phyloP scores from a whole-genome alignment of 805 yeast species.

The Babjeviella inositovora region DNA sequence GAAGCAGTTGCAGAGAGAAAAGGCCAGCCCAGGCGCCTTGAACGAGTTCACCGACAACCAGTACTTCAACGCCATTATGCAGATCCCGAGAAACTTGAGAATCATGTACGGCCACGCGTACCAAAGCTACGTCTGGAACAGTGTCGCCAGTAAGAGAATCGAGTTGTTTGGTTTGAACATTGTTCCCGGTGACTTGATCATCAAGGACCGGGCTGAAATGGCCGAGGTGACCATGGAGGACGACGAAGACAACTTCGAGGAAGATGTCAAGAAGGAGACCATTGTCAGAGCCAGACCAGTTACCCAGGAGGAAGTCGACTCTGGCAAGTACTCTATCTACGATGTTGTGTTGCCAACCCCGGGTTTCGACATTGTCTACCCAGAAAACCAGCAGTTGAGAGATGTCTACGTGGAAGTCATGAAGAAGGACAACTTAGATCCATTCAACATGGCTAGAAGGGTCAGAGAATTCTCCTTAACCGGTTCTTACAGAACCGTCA shows the following conservation, averaged over 20 bases:
- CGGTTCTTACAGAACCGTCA: constrained; percentile 71
- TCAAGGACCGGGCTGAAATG: constrained; percentile 17
- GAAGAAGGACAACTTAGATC: constrained; percentile 73
- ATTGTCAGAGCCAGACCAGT: constrained; percentile 58
- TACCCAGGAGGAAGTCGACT: constrained; percentile 54
- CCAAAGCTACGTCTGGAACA: constrained; percentile 92
- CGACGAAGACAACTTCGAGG: constrained; percentile 41
- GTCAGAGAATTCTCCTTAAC: constrained; percentile 82
- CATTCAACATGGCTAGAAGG: constrained; percentile 68
- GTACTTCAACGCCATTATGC: constrained; percentile 70
- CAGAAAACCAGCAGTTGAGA: constrained; percentile 43
- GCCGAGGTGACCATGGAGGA: constrained; percentile 11
- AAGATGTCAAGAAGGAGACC: constrained; percentile 45
- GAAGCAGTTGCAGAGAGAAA: constrained; percentile 36
- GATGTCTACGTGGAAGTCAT: constrained; percentile 55
- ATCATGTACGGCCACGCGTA: constrained; percentile 96
- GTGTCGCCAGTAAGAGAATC: constrained; percentile 65
- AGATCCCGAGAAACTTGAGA: constrained; percentile 82
- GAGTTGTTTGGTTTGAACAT: constrained; percentile 52
- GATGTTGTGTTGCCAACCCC: constrained; percentile 95
- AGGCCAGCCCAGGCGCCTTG: constrained; percentile 21
- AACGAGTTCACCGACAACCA: constrained; percentile 30
- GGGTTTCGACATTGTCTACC: constrained; percentile 84
- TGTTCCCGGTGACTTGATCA: constrained; percentile 71
- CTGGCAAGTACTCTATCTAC: constrained; percentile 44